These are phyloP conservation scores for Mortierella sp. DNA, from an alignment of 371 early-diverging fungal genomes.

Conservation along the genomic window DNA sequence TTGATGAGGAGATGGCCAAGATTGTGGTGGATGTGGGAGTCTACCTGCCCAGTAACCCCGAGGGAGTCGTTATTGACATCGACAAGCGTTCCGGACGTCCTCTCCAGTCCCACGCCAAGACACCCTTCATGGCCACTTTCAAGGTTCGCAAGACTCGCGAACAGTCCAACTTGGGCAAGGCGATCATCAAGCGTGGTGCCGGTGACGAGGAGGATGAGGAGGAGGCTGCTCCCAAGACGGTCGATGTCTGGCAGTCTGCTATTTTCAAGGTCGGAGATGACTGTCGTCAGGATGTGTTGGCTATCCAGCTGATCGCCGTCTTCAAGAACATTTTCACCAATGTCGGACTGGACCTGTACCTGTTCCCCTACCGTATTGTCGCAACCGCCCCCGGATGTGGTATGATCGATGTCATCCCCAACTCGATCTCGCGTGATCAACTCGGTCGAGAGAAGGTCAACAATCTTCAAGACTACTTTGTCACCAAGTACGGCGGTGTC, in stretches of 20 bases:
- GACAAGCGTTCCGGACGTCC: constrained; percentile 96
- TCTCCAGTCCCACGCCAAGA: constrained; percentile 99
- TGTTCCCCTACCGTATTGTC: constrained; percentile 99
- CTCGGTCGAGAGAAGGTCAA: constrained; percentile 99
- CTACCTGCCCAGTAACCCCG: constrained; percentile 98
- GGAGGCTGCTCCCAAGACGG: constrained; percentile 42
- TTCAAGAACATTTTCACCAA: constrained; percentile 97
- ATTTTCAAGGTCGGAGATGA: constrained; percentile 99
- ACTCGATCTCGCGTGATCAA: constrained; percentile 98
- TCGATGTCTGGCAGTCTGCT: constrained; percentile 83
- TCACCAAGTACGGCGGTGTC: constrained; percentile 94
- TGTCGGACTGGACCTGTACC: constrained; percentile 94
- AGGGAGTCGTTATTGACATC: constrained; percentile 95
- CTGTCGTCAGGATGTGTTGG: constrained; percentile 99
- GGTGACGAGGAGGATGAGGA: constrained; percentile 57
- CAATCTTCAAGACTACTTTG: constrained; percentile 95
- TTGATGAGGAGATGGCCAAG: constrained; percentile 97
- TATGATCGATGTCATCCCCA: constrained; percentile 99
- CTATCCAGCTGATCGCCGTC: constrained; percentile 97
- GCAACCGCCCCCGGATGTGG: constrained; percentile 99
- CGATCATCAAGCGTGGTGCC: constrained; percentile 59
- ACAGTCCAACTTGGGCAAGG: constrained; percentile 67
- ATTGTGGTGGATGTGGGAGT: constrained; percentile 98
- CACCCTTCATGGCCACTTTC: constrained; percentile 99
- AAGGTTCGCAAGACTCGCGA: constrained; percentile 79